These are phyloP conservation scores for Akanthomyces lecanii DNA, from an alignment of 2,329 filamentous ascomycete species.

Conservation along the genomic window DNA sequence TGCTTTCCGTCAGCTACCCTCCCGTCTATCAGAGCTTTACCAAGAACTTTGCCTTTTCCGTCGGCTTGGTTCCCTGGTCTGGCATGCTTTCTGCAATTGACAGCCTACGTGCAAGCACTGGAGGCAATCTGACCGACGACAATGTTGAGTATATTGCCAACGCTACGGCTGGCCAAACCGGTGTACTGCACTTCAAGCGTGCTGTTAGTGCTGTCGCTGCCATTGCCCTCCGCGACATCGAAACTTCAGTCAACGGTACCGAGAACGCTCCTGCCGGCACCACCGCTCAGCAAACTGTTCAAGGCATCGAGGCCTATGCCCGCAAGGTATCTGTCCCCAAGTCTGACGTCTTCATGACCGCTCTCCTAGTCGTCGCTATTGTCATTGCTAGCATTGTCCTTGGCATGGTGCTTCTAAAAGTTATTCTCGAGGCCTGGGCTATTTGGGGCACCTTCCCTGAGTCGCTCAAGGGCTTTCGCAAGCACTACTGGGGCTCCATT, in stretches of 20 bases:
- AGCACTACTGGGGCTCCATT: conserved; percentile 94
- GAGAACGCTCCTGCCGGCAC: conserved; percentile 25
- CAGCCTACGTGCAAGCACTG: conserved; percentile 71
- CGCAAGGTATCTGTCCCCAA: conserved; percentile 80
- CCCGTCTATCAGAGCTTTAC: conserved; percentile 83
- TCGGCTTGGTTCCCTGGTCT: conserved; percentile 79
- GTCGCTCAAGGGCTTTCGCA: conserved; percentile 75
- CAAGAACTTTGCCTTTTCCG: conserved; percentile 91
- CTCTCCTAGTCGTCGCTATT: conserved; percentile 83
- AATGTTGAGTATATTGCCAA: conserved; percentile 73
- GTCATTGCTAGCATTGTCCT: conserved; percentile 79
- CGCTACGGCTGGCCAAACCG: conserved; percentile 59
- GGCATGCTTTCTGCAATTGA: conserved; percentile 78
- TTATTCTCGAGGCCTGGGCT: conserved; percentile 86
- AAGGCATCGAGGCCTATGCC: conserved; percentile 77
- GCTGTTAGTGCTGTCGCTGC: conserved; percentile 41
- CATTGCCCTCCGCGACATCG: conserved; percentile 51
- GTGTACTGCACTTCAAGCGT: conserved; percentile 50
- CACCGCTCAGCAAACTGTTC: conserved; percentile 50
- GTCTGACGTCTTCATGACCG: conserved; percentile 93
- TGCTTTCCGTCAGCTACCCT: conserved; percentile 88
- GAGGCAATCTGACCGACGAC: conserved; percentile 79
- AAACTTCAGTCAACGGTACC: conserved; percentile 42
- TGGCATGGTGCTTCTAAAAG: conserved; percentile 82
- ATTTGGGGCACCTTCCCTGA: conserved; percentile 84